Evolutionary conservation across 73 alveolate species (phyloP).

Genomic region (Stentor roeselii): DNA sequence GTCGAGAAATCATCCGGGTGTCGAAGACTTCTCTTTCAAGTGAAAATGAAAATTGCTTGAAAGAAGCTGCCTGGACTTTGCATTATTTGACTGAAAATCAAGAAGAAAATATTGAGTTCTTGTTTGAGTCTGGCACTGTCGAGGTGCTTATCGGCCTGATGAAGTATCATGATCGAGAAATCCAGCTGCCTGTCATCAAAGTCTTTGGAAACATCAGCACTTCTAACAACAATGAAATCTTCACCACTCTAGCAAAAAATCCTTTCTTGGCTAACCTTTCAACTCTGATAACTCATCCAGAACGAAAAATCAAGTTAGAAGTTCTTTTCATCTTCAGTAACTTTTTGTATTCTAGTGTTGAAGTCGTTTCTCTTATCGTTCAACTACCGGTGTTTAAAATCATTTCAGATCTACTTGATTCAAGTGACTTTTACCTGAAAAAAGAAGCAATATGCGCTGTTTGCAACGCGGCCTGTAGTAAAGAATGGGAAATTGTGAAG

Average conservation of each 20-base stretch:
- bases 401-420: not conserved
- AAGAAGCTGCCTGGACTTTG: not conserved
- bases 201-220: not conserved
- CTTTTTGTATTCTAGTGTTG: not conserved
- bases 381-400: not conserved
- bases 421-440: not conserved
- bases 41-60: not conserved
- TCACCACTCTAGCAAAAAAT: too few species aligned
- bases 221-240: not conserved
- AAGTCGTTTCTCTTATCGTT: not conserved
- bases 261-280: not conserved
- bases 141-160: not conserved
- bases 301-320: not conserved
- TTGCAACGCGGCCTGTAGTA: not conserved
- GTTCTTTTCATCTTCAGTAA: not conserved
- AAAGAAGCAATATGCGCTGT: not conserved
- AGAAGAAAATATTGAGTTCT: not conserved
- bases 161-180: too few species aligned
- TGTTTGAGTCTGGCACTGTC: not conserved
- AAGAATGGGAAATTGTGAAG: not conserved
- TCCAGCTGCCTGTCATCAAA: not conserved
- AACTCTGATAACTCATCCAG: not conserved
- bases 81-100: not conserved
- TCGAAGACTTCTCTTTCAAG: not conserved
- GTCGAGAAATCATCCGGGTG: not conserved